phyloP scores from a whole-genome alignment of 306 rosid species.

The Castanopsis chinensis region DNA sequence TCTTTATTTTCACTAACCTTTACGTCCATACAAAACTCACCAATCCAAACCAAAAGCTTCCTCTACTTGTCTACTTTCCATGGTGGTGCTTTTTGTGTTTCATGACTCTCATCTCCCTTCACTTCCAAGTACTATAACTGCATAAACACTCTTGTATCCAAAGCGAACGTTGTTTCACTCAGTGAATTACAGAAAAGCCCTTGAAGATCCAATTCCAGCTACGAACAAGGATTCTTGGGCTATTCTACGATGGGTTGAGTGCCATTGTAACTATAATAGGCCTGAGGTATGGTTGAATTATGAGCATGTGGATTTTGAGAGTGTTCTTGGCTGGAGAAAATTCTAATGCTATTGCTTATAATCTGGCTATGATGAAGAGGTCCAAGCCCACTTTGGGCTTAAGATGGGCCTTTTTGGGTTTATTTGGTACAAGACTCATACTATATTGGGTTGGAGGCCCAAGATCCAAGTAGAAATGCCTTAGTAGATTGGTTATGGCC shows the following conservation, averaged over 20 bases:
- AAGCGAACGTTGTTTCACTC: constrained; percentile 28
- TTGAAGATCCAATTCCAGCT: constrained; percentile 34
- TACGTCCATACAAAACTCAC: constrained; percentile 24
- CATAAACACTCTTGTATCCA: constrained; percentile 12
- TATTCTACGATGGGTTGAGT: constrained; percentile 29
- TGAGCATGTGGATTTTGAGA: constrained; percentile 22
- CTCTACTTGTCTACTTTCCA: constrained; percentile 43
- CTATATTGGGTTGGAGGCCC: constrained; percentile 21
- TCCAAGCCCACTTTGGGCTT: neutral
- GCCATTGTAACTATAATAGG: constrained; percentile 18
- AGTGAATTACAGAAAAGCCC: constrained; percentile 30
- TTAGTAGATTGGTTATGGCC: constrained; percentile 24
- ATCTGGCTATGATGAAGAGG: constrained; percentile 26
- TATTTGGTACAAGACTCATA: constrained; percentile 31
- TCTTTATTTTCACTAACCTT: constrained; percentile 24
- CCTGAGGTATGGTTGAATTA: constrained; percentile 36
- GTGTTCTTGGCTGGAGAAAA: constrained; percentile 30
- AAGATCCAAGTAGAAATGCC: constrained; percentile 9
- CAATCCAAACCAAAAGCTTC: constrained; percentile 17
- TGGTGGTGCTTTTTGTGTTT: constrained; percentile 37
- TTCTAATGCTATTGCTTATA: constrained; percentile 29
- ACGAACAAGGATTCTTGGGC: constrained; percentile 34
- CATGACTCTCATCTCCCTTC: constrained; percentile 35
- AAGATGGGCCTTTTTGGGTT: constrained; percentile 13
- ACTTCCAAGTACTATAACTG: constrained; percentile 17